phyloP scores from a whole-genome alignment of 2,329 filamentous ascomycete genomes.

The Arachnopeziza araneosa region DNA sequence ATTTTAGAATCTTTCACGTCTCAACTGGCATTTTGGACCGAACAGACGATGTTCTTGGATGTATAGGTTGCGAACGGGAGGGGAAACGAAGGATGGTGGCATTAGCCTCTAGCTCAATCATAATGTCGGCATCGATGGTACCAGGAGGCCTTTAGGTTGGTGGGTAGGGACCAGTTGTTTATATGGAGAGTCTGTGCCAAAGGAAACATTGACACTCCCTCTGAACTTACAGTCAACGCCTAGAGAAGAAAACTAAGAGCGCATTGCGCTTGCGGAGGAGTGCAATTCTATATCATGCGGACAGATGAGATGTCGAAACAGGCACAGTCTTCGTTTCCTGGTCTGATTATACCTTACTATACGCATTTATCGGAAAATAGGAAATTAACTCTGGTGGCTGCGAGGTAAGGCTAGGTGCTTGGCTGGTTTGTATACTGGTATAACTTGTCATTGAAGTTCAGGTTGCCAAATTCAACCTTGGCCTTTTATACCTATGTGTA shows the following conservation, averaged over 20 bases:
- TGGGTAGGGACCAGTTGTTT: conserved; percentile 7
- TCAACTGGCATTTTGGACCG: conserved; percentile 30
- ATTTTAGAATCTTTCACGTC: conserved; percentile 11
- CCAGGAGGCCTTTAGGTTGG: conserved; percentile 7
- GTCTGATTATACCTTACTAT: conserved; percentile 47
- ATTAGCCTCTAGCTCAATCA: conserved; percentile 37
- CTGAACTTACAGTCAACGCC: conserved; percentile 1
- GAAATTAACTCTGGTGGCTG: conserved; percentile 19
- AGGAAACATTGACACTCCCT: conserved; percentile 2
- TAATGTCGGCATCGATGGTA: conserved; percentile 11
- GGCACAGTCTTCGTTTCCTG: conserved; percentile 44
- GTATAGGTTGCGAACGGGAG: conserved; percentile 23
- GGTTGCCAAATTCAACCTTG: conserved; percentile 62
- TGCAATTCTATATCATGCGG: conserved; percentile 51
- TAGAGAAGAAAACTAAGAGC: conserved; percentile 33
- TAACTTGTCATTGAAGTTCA: conserved; percentile 52
- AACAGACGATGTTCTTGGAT: conserved; percentile 24
- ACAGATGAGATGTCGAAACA: conserved; percentile 43
- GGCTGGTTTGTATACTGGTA: conserved; percentile 55
- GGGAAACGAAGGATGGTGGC: conserved; percentile 48
- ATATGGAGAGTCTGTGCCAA: conserved; percentile 9
- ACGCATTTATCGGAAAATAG: conserved; percentile 36
- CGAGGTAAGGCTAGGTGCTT: conserved; percentile 43
- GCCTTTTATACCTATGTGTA: conserved; percentile 57
- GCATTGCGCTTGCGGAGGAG: conserved; percentile 48